Conservation (phyloP, 2,329 filamentous ascomycete species). For the Talaromyces sp. region DNA sequence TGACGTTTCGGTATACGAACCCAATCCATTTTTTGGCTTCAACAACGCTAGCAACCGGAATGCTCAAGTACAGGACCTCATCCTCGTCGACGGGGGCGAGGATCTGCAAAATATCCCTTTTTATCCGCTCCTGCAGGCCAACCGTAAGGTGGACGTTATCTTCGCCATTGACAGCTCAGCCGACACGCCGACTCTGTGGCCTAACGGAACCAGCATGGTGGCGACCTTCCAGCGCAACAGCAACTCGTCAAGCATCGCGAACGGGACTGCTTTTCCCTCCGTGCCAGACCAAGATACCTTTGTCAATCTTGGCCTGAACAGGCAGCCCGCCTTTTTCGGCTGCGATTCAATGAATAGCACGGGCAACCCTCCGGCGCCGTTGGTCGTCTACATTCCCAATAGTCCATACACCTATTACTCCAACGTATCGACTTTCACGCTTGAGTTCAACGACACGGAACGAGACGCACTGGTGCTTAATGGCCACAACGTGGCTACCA, state of each 20-base stretch:
- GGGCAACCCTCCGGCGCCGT: conserved; percentile 45
- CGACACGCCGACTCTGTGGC: conserved; percentile 65
- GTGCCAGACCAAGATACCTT: conserved; percentile 72
- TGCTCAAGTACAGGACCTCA: conserved; percentile 51
- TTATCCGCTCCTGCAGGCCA: conserved; percentile 68
- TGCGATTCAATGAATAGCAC: conserved; percentile 64
- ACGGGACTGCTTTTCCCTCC: conserved; percentile 65
- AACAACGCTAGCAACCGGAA: conserved; percentile 51
- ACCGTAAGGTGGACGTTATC: conserved; percentile 69
- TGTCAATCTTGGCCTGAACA: conserved; percentile 70
- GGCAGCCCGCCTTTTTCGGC: conserved; percentile 71
- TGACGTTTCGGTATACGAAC: conserved; percentile 68
- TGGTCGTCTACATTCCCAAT: conserved; percentile 86
- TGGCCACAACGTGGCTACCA: conserved; percentile 79
- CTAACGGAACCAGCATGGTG: conserved; percentile 68
- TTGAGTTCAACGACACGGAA: conserved; percentile 57
- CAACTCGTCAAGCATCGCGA: conserved; percentile 51
- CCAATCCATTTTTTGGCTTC: conserved; percentile 70
- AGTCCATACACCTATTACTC: conserved; percentile 68
- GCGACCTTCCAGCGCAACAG: conserved; percentile 66
- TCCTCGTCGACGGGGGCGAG: conserved; percentile 72
- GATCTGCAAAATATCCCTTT: conserved; percentile 75
- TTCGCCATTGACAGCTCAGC: conserved; percentile 75
- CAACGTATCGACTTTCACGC: conserved; percentile 75
- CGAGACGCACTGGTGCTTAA: conserved; percentile 80